Percentiles rank a stretch among this genome's conserved stretches.
phyloP scores from a whole-genome alignment of 2,329 filamentous ascomycete genomes.

The Fusarium cicatricum region DNA sequence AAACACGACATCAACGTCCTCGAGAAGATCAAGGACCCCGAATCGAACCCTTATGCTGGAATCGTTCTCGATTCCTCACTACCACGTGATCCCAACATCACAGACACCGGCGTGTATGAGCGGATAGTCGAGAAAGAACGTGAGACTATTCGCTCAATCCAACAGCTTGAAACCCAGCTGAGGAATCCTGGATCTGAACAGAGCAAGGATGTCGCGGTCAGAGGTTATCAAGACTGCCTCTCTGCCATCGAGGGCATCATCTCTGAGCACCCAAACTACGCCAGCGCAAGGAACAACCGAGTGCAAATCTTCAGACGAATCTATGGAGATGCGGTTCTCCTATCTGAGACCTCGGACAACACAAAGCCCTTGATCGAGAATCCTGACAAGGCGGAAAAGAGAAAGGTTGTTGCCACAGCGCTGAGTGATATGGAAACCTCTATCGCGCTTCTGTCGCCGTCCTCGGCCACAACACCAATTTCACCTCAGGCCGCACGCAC shows the following conservation, averaged over 20 bases:
- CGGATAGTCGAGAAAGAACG: slow-evolving; percentile 60
- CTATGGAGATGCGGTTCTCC: slow-evolving; percentile 67
- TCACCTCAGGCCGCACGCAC: slow-evolving; percentile 72
- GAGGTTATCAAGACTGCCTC: slow-evolving; percentile 58
- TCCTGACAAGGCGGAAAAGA: slow-evolving; percentile 49
- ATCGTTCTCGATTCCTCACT: slow-evolving; percentile 63
- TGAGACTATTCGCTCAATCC: slow-evolving; percentile 62
- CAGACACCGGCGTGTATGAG: slow-evolving; percentile 60
- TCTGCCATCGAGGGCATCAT: slow-evolving; percentile 64
- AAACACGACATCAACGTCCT: slow-evolving; percentile 68
- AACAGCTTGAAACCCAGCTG: slow-evolving; percentile 63
- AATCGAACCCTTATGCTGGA: slow-evolving; percentile 64
- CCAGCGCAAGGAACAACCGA: slow-evolving; percentile 77
- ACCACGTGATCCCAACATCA: slow-evolving; percentile 66
- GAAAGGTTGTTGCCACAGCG: slow-evolving; percentile 50
- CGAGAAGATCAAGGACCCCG: slow-evolving; percentile 73
- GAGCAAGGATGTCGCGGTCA: slow-evolving; percentile 48
- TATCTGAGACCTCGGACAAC: slow-evolving; percentile 50
- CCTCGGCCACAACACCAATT: slow-evolving; percentile 58
- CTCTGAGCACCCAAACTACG: slow-evolving; percentile 67
- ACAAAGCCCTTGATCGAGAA: slow-evolving; percentile 53
- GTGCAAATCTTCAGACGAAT: slow-evolving; percentile 71
- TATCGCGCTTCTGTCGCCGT: slow-evolving; percentile 66
- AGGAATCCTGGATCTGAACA: slow-evolving; percentile 51
- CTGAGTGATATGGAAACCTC: slow-evolving; percentile 65